These are phyloP conservation scores for Sanghuangporus baumii DNA, from an alignment of 1,284 basidiomycete genomes.

Conservation along the genomic window DNA sequence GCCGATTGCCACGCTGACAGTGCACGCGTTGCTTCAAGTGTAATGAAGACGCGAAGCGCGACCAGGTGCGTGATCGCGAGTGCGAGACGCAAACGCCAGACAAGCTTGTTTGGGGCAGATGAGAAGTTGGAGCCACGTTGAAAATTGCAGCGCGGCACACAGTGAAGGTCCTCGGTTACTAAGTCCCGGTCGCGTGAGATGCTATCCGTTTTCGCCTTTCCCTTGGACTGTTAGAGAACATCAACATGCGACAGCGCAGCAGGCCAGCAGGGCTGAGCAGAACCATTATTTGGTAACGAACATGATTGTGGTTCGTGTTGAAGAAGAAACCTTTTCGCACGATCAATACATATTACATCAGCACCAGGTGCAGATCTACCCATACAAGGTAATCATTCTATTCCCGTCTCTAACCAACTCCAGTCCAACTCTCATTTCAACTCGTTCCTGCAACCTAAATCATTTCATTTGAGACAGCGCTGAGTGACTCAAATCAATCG, in stretches of 20 bases:
- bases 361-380: not conserved
- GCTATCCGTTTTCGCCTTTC: not conserved
- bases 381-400: not conserved
- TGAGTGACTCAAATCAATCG: not conserved
- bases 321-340: not conserved
- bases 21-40: not conserved
- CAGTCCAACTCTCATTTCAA: not conserved
- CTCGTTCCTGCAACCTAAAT: not conserved
- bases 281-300: not conserved
- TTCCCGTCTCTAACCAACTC: not conserved
- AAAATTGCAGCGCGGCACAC: not conserved
- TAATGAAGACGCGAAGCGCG: slow-evolving; percentile 1
- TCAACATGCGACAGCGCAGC: slow-evolving; percentile 4
- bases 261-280: not conserved
- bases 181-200: not conserved
- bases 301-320: not conserved
- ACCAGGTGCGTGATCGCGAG: not conserved
- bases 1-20: not conserved
- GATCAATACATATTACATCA: not conserved
- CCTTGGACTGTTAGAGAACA: not conserved
- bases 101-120: not conserved
- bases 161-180: not conserved
- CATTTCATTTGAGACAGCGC: not conserved
- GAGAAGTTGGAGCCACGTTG: not conserved
- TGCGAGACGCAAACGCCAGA: not conserved